These are phyloP conservation scores for Dictyostelium discoideum DNA, from an alignment of 78 protist genomes.

Conservation along the genomic window DNA sequence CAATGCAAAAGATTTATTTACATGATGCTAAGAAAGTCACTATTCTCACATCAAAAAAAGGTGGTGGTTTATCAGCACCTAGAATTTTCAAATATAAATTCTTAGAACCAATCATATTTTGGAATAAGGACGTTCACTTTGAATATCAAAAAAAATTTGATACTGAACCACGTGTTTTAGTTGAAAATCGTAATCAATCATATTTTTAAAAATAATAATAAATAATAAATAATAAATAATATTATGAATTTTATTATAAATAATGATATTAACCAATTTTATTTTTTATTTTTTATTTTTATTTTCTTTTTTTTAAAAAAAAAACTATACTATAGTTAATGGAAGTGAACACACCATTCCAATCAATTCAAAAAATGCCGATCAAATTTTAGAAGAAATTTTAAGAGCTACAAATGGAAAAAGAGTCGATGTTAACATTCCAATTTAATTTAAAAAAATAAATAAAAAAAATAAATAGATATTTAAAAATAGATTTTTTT, in stretches of 20 bases:
- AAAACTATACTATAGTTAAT: not conserved
- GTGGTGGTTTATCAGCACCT: not conserved
- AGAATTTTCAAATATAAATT: conserved; percentile 61
- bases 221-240: no score
- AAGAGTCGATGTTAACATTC: not conserved
- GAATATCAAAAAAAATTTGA: conserved; percentile 20
- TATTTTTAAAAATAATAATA: not conserved
- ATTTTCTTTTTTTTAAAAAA: not conserved
- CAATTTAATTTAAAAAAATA: not conserved
- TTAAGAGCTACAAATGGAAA: not conserved
- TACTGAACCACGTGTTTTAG: conserved; percentile 10
- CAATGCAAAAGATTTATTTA: conserved; percentile 50
- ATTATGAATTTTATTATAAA: no score
- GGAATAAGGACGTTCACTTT: conserved; percentile 47
- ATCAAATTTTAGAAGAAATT: conserved; percentile 35
- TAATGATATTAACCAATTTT: not conserved
- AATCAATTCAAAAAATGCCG: not conserved
- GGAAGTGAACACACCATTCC: conserved; percentile 18
- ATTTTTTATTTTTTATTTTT: not conserved
- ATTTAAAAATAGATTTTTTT: no score
- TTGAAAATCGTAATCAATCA: conserved; percentile 8
- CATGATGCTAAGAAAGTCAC: conserved; percentile 49
- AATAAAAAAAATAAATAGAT: not conserved
- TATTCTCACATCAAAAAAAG: conserved; percentile 27
- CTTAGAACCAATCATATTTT: conserved; percentile 67